A percentile compares a stretch with the other conserved stretches of the same genome.
Conservation (phyloP, 306 rosid species). For the Quercus wislizeni region DNA sequence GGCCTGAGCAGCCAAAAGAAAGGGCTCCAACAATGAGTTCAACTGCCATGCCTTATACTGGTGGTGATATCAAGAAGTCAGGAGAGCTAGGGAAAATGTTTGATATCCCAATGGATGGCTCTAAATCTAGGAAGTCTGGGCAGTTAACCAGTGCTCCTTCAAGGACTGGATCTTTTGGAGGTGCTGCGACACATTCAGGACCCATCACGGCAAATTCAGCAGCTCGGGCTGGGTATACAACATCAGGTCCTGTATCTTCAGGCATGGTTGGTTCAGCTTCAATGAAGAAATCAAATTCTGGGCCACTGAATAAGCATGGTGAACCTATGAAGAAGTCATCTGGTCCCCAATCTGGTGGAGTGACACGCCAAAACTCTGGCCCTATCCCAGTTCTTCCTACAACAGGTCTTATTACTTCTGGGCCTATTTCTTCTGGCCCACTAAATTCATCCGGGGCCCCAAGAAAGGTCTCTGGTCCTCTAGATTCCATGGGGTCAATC, state of each 20-base stretch:
- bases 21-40: slow-evolving; percentile 93
- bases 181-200: slow-evolving; percentile 93
- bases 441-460: slow-evolving; percentile 97
- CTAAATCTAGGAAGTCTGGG: slow-evolving; percentile 95
- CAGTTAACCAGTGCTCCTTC: slow-evolving; percentile 68
- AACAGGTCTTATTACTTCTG: slow-evolving; percentile 94
- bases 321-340: slow-evolving; percentile 94
- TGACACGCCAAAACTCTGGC: slow-evolving; percentile 97
- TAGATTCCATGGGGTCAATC: slow-evolving; percentile 80
- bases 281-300: slow-evolving; percentile 84
- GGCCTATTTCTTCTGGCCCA: slow-evolving; percentile 92
- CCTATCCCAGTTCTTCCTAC: slow-evolving; percentile 88
- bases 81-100: slow-evolving; percentile 99
- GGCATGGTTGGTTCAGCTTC: slow-evolving; percentile 76
- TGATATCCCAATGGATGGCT: slow-evolving; percentile 85
- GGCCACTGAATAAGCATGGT: slow-evolving; percentile 94
- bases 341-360: slow-evolving; percentile 99
- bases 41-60: slow-evolving; percentile 91
- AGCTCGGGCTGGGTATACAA: slow-evolving; percentile 65
- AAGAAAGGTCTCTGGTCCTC: slow-evolving; percentile 92
- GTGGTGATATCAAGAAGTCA: slow-evolving; percentile 91
- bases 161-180: slow-evolving; percentile 95
- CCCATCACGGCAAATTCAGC: slow-evolving; percentile 74
- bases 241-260: slow-evolving; percentile 70
- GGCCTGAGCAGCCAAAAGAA: slow-evolving; percentile 99